Percentiles rank a stretch among this genome's conserved stretches.
phyloP scores from a whole-genome alignment of 352 stramenopile genomes.

The Pythium apleroticum region DNA sequence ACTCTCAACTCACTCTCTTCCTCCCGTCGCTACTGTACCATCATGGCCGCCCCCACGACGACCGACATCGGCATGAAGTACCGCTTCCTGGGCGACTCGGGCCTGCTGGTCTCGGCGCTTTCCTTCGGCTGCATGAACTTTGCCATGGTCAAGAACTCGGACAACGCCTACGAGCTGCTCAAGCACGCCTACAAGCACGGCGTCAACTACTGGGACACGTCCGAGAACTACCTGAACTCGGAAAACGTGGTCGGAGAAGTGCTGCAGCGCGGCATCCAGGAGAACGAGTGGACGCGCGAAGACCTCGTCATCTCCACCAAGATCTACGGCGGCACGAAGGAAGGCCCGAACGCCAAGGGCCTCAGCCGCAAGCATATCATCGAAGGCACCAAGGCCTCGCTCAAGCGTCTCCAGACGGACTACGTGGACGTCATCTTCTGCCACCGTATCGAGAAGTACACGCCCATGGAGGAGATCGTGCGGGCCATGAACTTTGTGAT shows the following conservation, averaged over 20 bases:
- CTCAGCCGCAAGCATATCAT: constrained; percentile 52
- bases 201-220: constrained; percentile 65
- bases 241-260: constrained; percentile 39
- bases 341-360: constrained; percentile 29
- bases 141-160: too few species aligned
- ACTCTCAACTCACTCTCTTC: too few species aligned
- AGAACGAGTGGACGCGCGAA: constrained; percentile 35
- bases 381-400: constrained; percentile 47
- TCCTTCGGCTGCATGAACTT: constrained; percentile 13
- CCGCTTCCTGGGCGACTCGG: constrained; percentile 30
- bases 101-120: constrained; percentile 28
- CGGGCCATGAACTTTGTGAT: constrained; percentile 54
- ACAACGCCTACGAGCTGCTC: constrained; percentile 19
- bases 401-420: constrained; percentile 41
- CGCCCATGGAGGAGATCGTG: constrained; percentile 48
- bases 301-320: constrained; percentile 68
- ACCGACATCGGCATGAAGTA: too few species aligned
- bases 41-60: too few species aligned
- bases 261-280: constrained; percentile 31
- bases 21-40: too few species aligned
- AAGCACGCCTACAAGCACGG: constrained; percentile 23
- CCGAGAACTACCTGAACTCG: constrained; percentile 39
- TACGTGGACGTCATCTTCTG: constrained; percentile 52
- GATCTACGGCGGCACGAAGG: constrained; percentile 42
- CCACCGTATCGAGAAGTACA: constrained; percentile 34